Evolutionary conservation across 352 stramenopile species (phyloP).

Genomic region (Globisporangium rhizosaccharum): DNA sequence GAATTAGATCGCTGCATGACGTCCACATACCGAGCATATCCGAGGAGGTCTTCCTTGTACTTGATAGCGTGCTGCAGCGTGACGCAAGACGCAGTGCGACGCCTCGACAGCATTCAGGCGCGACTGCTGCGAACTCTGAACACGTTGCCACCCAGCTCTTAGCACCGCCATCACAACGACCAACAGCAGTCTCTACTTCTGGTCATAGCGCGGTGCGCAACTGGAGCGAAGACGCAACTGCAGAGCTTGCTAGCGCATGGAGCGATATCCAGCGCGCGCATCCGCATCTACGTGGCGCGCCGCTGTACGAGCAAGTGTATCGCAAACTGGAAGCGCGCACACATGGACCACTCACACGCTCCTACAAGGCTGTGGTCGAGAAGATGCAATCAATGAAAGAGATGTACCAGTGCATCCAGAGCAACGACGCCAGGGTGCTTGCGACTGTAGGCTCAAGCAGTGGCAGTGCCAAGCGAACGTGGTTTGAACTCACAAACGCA

Average conservation of each 20-base stretch:
- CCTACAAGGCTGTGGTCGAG: slow-evolving; percentile 50
- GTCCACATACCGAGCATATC: slow-evolving; percentile 58
- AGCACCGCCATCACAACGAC: not conserved
- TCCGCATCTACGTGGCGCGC: too few relatives aligned
- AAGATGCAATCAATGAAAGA: slow-evolving; percentile 79
- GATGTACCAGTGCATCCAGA: slow-evolving; percentile 62
- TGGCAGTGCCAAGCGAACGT: slow-evolving; percentile 20
- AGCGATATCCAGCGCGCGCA: too few relatives aligned
- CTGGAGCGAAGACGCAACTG: slow-evolving; percentile 1
- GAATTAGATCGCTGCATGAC: slow-evolving; percentile 30
- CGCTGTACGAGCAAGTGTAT: too few relatives aligned
- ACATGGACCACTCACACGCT: too few relatives aligned
- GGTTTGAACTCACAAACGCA: slow-evolving; percentile 54
- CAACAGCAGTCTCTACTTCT: not conserved
- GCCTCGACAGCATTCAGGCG: too few relatives aligned
- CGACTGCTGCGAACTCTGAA: not conserved
- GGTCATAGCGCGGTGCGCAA: not conserved
- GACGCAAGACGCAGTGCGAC: not conserved
- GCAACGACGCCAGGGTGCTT: slow-evolving; percentile 26
- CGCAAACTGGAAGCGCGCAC: too few relatives aligned
- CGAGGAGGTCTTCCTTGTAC: slow-evolving; percentile 40
- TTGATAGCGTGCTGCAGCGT: slow-evolving; percentile 47
- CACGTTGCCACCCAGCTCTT: too few relatives aligned
- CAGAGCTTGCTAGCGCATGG: too few relatives aligned
- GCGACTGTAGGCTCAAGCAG: not conserved